These are phyloP conservation scores for Cyphellophora europaea DNA, from an alignment of 2,329 filamentous ascomycete species.

Conservation along the genomic window DNA sequence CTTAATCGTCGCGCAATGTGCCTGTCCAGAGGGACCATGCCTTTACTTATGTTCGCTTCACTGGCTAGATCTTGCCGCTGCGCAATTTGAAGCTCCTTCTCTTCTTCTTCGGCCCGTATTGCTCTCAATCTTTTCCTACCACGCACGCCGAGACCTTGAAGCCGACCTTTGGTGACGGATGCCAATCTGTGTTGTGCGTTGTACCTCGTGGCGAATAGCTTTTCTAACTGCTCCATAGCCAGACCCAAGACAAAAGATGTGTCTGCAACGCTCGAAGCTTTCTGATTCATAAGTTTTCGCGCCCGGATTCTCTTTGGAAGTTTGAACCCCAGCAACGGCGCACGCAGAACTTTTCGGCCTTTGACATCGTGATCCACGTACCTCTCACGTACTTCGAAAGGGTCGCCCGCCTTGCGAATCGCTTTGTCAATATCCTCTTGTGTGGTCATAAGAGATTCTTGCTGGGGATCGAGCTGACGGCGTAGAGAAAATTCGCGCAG, in stretches of 20 bases:
- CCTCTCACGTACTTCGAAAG: constrained; percentile 4
- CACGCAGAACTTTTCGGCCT: constrained; percentile 24
- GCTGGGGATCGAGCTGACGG: constrained; percentile 44
- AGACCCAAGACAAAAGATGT: constrained; percentile 43
- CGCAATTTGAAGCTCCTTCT: constrained; percentile 5
- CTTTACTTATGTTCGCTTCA: background rate
- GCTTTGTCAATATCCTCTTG: constrained; percentile 29
- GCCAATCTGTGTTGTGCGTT: background rate
- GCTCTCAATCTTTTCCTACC: constrained; percentile 7
- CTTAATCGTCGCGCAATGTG: background rate
- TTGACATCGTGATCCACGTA: constrained; percentile 26
- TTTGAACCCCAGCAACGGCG: constrained; percentile 31
- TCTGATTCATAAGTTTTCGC: constrained; percentile 53
- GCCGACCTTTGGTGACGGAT: constrained; percentile 6
- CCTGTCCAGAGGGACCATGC: background rate
- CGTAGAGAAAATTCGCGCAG: constrained; percentile 52
- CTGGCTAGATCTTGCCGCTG: constrained; percentile 2
- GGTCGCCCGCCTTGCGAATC: constrained; percentile 26
- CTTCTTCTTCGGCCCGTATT: constrained; percentile 5
- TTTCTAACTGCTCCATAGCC: constrained; percentile 11
- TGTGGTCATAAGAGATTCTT: constrained; percentile 32
- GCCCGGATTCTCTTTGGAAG: constrained; percentile 39
- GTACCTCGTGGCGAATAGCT: constrained; percentile 7
- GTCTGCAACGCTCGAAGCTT: constrained; percentile 54
- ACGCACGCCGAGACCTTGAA: constrained; percentile 5